phyloP scores from a whole-genome alignment of 768 basidiomycete genomes.

The Podaxis rugospora region DNA sequence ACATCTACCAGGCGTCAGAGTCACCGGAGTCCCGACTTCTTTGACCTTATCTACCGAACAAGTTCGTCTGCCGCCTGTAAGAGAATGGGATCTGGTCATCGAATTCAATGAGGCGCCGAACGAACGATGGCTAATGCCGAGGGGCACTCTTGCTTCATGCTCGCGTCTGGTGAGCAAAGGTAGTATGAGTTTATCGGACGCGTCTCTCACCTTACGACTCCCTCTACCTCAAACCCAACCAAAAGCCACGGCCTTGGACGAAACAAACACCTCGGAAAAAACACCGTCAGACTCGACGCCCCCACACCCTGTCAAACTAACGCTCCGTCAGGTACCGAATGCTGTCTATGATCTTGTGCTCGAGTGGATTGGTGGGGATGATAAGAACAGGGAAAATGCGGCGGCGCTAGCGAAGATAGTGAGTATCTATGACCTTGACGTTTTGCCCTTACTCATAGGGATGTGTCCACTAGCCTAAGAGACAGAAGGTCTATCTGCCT shows the following conservation, averaged over 20 bases:
- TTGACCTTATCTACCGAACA: slow-evolving; percentile 5
- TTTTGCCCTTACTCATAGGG: background rate
- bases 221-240: slow-evolving; percentile 32
- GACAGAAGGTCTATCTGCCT: slow-evolving; percentile 48
- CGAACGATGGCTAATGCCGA: slow-evolving; percentile 69
- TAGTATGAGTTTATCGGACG: background rate
- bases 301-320: slow-evolving; percentile 15
- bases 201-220: slow-evolving; percentile 23
- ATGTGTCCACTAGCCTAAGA: slow-evolving; percentile 26
- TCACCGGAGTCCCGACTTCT: slow-evolving; percentile 8
- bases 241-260: background rate
- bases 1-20: slow-evolving; percentile 4
- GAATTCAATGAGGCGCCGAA: slow-evolving; percentile 61
- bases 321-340: slow-evolving; percentile 38
- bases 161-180: slow-evolving; percentile 5
- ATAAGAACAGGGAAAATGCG: slow-evolving; percentile 46
- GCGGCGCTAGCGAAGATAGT: slow-evolving; percentile 43
- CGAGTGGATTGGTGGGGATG: slow-evolving; percentile 57
- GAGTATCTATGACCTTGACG: slow-evolving; percentile 11
- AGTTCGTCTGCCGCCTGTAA: slow-evolving; percentile 28
- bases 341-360: slow-evolving; percentile 54
- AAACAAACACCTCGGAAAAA: slow-evolving; percentile 8
- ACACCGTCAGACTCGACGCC: slow-evolving; percentile 5
- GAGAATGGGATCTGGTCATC: slow-evolving; percentile 69
- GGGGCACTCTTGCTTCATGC: slow-evolving; percentile 28